phyloP scores from a whole-genome alignment of 805 yeast species.

The Candida chilensis region DNA sequence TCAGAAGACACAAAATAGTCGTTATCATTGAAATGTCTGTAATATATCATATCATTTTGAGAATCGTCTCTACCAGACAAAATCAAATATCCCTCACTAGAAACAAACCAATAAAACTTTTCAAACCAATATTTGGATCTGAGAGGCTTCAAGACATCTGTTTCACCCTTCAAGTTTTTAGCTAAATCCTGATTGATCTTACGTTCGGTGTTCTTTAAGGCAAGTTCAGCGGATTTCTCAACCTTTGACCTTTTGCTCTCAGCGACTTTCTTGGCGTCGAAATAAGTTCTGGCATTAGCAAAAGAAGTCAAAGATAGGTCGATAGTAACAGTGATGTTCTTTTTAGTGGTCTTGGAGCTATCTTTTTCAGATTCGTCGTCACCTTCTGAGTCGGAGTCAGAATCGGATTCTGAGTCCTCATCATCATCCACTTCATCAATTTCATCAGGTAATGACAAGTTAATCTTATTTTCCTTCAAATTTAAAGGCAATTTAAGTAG shows the following conservation, averaged over 20 bases:
- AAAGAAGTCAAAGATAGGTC: slow-evolving; percentile 69
- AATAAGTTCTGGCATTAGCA: slow-evolving; percentile 82
- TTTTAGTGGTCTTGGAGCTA: slow-evolving; percentile 6
- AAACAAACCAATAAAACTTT: slow-evolving; percentile 89
- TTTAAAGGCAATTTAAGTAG: slow-evolving; percentile 61
- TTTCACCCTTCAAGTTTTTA: slow-evolving; percentile 46
- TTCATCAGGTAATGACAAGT: slow-evolving; percentile 39
- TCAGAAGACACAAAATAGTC: slow-evolving; percentile 74
- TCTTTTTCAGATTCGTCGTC: slow-evolving; percentile 8
- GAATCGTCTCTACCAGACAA: slow-evolving; percentile 77
- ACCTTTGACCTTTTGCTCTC: slow-evolving; percentile 74
- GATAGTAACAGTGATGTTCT: slow-evolving; percentile 44
- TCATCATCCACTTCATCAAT: slow-evolving; percentile 27
- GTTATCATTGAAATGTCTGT: slow-evolving; percentile 62
- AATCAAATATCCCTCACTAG: slow-evolving; percentile 81
- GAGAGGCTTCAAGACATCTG: slow-evolving; percentile 41
- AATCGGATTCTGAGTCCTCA: slow-evolving; percentile 11
- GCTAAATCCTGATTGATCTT: slow-evolving; percentile 68
- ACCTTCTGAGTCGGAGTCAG: slow-evolving; percentile 11
- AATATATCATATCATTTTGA: slow-evolving; percentile 75
- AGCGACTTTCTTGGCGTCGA: slow-evolving; percentile 68
- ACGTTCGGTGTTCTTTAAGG: slow-evolving; percentile 74
- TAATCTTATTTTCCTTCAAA: slow-evolving; percentile 58
- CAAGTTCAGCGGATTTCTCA: slow-evolving; percentile 65
- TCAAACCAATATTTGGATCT: slow-evolving; percentile 87